phyloP scores from a whole-genome alignment of 352 stramenopile genomes.

The Pythium plurisporium region DNA sequence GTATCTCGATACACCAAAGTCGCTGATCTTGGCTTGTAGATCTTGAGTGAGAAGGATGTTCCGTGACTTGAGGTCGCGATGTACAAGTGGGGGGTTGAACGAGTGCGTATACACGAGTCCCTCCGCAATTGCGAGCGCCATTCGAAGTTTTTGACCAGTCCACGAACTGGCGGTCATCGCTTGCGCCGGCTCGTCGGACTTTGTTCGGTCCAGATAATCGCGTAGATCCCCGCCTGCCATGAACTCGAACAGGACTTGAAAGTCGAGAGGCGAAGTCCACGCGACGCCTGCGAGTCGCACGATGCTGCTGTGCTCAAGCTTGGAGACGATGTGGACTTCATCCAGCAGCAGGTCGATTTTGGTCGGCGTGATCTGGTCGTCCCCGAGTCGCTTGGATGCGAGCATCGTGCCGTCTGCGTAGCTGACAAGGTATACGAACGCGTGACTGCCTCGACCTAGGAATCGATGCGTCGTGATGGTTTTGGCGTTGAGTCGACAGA shows the following conservation, averaged over 20 bases:
- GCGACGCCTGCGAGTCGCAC: not conserved
- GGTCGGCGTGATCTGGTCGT: not conserved
- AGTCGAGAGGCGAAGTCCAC: not conserved
- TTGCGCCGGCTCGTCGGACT: too few species aligned
- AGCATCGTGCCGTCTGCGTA: not conserved
- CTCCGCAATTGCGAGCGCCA: not conserved
- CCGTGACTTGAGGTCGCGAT: conserved; percentile 2
- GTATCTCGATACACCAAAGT: conserved; percentile 1
- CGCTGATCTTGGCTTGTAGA: conserved; percentile 2
- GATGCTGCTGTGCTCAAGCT: not conserved
- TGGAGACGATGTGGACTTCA: not conserved
- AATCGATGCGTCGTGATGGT: not conserved
- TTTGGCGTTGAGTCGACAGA: not conserved
- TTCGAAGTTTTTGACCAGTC: not conserved
- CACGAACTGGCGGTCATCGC: too few species aligned
- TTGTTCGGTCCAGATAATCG: not conserved
- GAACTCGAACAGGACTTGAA: conserved; percentile 1
- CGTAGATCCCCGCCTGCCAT: not conserved
- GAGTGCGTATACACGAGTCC: conserved; percentile 1
- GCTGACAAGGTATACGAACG: not conserved
- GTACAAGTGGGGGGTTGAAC: not conserved
- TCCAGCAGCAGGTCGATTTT: not conserved
- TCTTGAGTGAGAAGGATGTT: not conserved
- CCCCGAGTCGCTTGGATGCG: not conserved
- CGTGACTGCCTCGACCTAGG: not conserved